Evolutionary conservation across 139 green algal species (phyloP), one percentile per base, ranked within the genome.

Genomic region (Tetraselmis striata): DNA sequence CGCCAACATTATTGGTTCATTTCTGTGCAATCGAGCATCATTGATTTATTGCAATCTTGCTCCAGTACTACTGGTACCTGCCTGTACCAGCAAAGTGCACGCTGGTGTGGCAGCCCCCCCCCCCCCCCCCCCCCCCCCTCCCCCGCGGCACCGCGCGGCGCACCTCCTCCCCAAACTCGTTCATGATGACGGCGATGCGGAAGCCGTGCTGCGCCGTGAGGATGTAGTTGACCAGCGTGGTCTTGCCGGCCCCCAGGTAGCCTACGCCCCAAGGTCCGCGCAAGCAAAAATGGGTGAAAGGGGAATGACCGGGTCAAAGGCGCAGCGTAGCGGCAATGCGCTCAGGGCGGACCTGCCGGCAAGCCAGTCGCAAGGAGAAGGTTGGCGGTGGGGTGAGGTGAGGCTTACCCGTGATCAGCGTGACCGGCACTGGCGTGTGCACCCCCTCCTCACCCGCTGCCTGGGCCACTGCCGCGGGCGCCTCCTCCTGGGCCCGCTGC

Each of bases 211-310:
- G 83, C 1, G 85, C 86, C 1, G 89, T 94, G 30, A 98, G 88
- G 31, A 99, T 95, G 86, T 98, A 89, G 76, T 97, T 96, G 1
- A 99, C 91, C 45, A 99, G 84, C 0, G 94, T 98, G 0, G 90
- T 95, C 79, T 97, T 96, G 58, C 92, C 93, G 0, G 86, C 82
- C 1, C 88, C 88, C 1, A 92, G 79, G 59, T 85, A 93, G 23
- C 87, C 87, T 85, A 80, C 45, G n/a, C 2, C 27, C 25, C 59
- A 28, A 79, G 77, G 26, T 26, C 30, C 28, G 23, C 11, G 59
- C 78, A 80, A n/a, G 32, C 28, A 58, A 59, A 59, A 1, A 23
- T 1, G 28, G 28, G 1, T 80, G 22, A 27, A 1, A 79, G 23
- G 28, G n/a, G n/a, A n/a, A n/a, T n/a, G n/a, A n/a, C n/a, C n/a